Base-by-base conservation (phyloP, 2,329 filamentous ascomycete genomes). In the Diaporthe amygdali region DNA sequence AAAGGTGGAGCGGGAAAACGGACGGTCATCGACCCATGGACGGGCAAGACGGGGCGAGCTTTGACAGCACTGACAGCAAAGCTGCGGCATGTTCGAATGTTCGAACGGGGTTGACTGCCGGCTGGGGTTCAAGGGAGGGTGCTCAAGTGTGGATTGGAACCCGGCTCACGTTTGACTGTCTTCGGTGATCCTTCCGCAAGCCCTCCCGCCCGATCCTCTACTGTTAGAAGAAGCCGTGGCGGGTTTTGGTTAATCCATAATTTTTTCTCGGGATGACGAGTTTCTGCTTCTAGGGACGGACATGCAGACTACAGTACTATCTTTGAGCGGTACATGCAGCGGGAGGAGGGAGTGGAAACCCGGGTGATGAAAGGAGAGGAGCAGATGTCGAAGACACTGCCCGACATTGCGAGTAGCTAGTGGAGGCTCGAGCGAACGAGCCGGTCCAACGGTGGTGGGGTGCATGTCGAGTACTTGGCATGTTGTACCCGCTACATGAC, bases 381-480 rank as follows among this genome's bases (percentile, higher is more conserved):
- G 51, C 10, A 68, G 51, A 68, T 17, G 66, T 56, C 51, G 17
- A 47, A 39, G 66, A 44, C 49, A 47, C 66, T 47, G 39, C n/a
- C 49, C 37, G 27, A 46, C 37, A 56, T 47, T 63, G 27, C 41
- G 56, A 47, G 56, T 49, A 63, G 41, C 41, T 56, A 56, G 25
- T 49, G 66, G 52, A 56, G 52, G 51, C 52, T 68, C 51, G 52
- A 56, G 66, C 64, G 64, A 47, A 27, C 49, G 39, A 34, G 49
- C 64, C 25, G 37, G 39, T 34, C 27, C 64, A 68, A 68, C 64
- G 64, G 49, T 68, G 64, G 64, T 68, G 64, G 64, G 64, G 64
- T 44, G 30, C 12, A 17, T 10, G 39, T n/a, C 41, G 41, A 47
- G 2, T 63, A 63, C 56, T n/a, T 63, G 32, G 27, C 6, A 10